A percentile compares a stretch with the other conserved stretches of the same genome.
phyloP scores from a whole-genome alignment of 192 early-diverging fungal species.

The Obelidium mucronatum region DNA sequence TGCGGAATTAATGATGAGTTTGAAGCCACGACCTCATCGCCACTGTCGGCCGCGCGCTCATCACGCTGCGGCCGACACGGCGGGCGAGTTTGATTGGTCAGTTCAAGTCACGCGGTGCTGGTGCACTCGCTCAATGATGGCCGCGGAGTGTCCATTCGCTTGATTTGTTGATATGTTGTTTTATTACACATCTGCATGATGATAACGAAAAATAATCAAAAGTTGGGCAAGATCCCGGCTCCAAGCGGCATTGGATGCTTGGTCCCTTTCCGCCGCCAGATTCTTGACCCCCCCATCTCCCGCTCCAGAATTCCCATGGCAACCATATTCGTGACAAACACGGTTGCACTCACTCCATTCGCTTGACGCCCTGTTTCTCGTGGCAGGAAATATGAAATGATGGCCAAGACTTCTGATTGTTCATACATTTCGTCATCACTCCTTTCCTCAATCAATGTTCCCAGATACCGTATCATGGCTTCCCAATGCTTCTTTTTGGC shows the following conservation, averaged over 20 bases:
- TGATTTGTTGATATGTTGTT: not conserved
- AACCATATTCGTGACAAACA: slow-evolving; percentile 15
- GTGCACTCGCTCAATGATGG: not conserved
- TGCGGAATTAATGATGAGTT: slow-evolving; percentile 1
- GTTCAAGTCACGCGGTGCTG: not conserved
- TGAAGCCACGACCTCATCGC: too few relatives aligned
- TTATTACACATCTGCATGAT: not conserved
- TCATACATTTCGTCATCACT: not conserved
- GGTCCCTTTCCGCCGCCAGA: not conserved
- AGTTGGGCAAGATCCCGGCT: slow-evolving; percentile 9
- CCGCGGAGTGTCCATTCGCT: slow-evolving; percentile 5
- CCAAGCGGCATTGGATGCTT: slow-evolving; percentile 12
- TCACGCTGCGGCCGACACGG: too few relatives aligned
- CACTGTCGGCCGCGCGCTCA: too few relatives aligned
- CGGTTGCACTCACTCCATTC: not conserved
- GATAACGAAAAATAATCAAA: not conserved
- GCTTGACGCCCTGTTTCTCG: not conserved
- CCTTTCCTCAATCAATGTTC: slow-evolving; percentile 2
- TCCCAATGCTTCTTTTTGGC: slow-evolving; percentile 15
- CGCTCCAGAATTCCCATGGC: slow-evolving; percentile 19
- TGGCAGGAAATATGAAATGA: slow-evolving; percentile 1
- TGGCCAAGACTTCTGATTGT: not conserved
- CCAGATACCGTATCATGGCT: slow-evolving; percentile 11
- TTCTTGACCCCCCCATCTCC: slow-evolving; percentile 2
- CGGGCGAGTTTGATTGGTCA: too few relatives aligned